These are phyloP conservation scores for Cladosporium colombiae DNA, from an alignment of 2,329 filamentous ascomycete genomes.

Conservation along the genomic window DNA sequence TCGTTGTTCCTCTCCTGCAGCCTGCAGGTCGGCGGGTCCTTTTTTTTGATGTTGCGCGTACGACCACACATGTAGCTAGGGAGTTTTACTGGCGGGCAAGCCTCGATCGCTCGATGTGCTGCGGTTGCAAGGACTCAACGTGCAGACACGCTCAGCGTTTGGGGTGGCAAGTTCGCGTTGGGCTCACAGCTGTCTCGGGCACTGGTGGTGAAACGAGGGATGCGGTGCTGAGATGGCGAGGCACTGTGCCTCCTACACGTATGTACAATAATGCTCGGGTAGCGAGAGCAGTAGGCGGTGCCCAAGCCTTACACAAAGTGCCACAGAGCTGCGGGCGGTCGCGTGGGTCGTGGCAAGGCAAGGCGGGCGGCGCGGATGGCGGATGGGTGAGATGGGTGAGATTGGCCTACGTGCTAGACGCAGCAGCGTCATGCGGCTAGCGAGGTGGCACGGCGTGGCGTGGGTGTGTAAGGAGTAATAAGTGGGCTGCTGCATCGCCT, in stretches of 20 bases:
- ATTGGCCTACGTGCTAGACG: constrained; percentile 1
- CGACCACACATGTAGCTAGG: constrained; percentile 4
- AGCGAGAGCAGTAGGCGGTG: background rate
- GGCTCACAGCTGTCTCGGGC: background rate
- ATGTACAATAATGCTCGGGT: background rate
- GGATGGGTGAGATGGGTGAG: background rate
- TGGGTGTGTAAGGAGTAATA: no score
- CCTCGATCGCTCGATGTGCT: constrained; percentile 17
- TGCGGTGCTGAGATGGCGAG: background rate
- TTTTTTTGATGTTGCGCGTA: constrained; percentile 9
- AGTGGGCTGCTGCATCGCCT: constrained; percentile 1
- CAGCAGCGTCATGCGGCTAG: constrained; percentile 2
- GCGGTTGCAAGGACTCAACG: background rate
- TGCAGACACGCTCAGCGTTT: constrained; percentile 13
- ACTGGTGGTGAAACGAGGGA: background rate
- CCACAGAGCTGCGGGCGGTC: background rate
- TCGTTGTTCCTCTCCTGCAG: constrained; percentile 9
- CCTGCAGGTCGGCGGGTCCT: constrained; percentile 13
- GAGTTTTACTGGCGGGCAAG: background rate
- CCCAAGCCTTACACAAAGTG: background rate
- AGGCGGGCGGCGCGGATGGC: constrained; percentile 1
- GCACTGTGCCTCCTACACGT: background rate
- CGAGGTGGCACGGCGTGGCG: background rate
- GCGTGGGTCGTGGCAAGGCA: background rate
- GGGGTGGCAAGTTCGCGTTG: background rate